These are phyloP conservation scores for Naganishia randhawae DNA, from an alignment of 768 basidiomycete species.

Conservation along the genomic window DNA sequence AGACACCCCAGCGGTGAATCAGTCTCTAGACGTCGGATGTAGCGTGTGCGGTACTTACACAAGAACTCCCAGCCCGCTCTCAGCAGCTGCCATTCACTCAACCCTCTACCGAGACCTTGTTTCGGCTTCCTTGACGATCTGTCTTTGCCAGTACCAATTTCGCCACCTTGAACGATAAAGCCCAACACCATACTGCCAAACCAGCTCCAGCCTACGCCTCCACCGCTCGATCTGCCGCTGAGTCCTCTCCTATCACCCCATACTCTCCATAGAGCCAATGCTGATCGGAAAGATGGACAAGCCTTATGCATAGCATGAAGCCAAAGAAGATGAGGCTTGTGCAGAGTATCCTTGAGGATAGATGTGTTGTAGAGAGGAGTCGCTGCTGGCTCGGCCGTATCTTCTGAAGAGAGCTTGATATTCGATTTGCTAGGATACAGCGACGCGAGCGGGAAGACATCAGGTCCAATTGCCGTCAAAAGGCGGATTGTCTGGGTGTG, in stretches of 20 bases:
- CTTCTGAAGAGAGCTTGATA: constrained; percentile 54
- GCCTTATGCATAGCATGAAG: constrained; percentile 60
- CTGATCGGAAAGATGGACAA: constrained; percentile 60
- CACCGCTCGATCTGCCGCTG: constrained; percentile 32
- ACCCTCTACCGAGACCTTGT: constrained; percentile 67
- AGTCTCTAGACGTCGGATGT: not conserved
- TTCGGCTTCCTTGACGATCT: constrained; percentile 50
- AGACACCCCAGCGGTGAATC: constrained; percentile 4
- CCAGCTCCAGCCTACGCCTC: constrained; percentile 58
- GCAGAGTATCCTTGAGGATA: constrained; percentile 56
- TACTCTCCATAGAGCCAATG: constrained; percentile 71
- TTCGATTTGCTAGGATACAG: constrained; percentile 74
- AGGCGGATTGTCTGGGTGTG: constrained; percentile 69
- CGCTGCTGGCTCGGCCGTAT: constrained; percentile 48
- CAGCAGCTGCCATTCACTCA: constrained; percentile 88
- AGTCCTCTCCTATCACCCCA: constrained; percentile 83
- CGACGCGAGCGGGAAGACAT: constrained; percentile 56
- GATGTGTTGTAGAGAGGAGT: constrained; percentile 79
- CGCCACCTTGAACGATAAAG: constrained; percentile 63
- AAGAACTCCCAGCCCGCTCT: constrained; percentile 78
- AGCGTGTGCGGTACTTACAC: constrained; percentile 55
- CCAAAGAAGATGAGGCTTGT: constrained; percentile 56
- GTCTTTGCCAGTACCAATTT: constrained; percentile 50
- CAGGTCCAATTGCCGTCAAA: constrained; percentile 62
- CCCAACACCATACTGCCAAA: constrained; percentile 56